Conservation (phyloP, 1,284 basidiomycete genomes). For the Trichosporon coremiiforme region DNA sequence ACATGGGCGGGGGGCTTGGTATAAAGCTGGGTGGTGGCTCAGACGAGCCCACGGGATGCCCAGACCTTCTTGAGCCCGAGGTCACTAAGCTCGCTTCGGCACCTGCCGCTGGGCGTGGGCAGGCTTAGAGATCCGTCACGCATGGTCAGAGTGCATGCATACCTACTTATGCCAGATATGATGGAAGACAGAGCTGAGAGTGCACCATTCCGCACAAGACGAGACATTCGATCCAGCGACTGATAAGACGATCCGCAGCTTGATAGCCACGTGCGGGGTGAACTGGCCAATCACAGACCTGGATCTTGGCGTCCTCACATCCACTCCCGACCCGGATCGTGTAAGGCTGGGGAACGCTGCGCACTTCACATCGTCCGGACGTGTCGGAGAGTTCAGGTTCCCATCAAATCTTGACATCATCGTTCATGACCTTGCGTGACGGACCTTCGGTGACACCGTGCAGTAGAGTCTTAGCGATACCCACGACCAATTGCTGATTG, state of each 20-base stretch:
- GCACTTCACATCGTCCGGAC: too few relatives aligned
- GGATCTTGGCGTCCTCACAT: neutral
- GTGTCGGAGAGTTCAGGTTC: neutral
- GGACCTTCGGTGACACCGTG: neutral
- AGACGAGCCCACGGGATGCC: slow-evolving; percentile 1
- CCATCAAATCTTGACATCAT: too few relatives aligned
- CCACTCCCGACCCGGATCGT: too few relatives aligned
- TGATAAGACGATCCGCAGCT: neutral
- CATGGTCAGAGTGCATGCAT: neutral
- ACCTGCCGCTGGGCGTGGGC: neutral
- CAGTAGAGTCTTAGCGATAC: too few relatives aligned
- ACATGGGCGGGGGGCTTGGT: slow-evolving; percentile 10
- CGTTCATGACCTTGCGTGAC: neutral
- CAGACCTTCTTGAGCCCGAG: slow-evolving; percentile 7
- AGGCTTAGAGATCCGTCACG: neutral
- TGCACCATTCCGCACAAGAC: neutral
- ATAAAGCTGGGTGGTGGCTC: neutral
- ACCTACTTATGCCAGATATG: neutral
- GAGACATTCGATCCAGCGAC: neutral
- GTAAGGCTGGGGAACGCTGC: too few relatives aligned
- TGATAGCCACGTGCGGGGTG: neutral
- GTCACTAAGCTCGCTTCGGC: neutral
- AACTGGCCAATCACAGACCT: neutral
- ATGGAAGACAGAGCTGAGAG: neutral
- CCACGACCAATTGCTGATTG: neutral